Evolutionary conservation across 225 moss, liverwort and hornwort species (phyloP), one percentile per base, ranked within the genome.

Genomic region (Marchantia polymorpha): DNA sequence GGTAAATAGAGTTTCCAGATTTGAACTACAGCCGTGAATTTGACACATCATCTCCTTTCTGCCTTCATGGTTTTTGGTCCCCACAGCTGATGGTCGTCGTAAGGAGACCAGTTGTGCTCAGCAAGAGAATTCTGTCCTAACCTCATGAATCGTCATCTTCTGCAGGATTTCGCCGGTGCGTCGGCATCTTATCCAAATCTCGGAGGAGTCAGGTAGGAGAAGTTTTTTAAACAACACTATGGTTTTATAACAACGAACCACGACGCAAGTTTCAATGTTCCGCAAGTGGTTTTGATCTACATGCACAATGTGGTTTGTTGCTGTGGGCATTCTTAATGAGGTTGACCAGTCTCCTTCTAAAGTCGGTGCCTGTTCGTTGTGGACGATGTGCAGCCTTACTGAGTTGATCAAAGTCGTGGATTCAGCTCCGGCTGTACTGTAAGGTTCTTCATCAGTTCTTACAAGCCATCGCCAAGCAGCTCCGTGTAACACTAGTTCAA

Each of bases 141-240:
- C 12, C 23, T 49, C 9, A 72, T 22, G 4, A 8, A 46, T 59
- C 10, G 12, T 69, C 30, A 17, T 8, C 58, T 7, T 79, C 51
- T 78, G 82, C 94, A 99, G 99, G 95, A 99, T 82, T 99, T 99
- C 75, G 84, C 74, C 64, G 88, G 73, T 76, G 93, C 99, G 1
- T 91, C 85, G 79, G 99, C 99, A 79, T 88, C 85, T 55, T 99
- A 90, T 53, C 85, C 91, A 55, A 77, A 91, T 83, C 80, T 99
- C 82, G 92, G 86, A 87, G 86, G 84, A 74, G 81, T 95, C 72
- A 87, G 88, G 94, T 91, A 85, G 10, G 8, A 4, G 0, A 9
- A n/a, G 13, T 16, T 71, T 50, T n/a, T 12, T 11, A 12, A n/a
- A 50, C 51, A 39, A 39, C 39, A 39, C 3, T 39, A 39, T 39